Evolutionary conservation across 176 grass and related monocot species (phyloP).

Genomic region (Hyparrhenia diplandra): DNA sequence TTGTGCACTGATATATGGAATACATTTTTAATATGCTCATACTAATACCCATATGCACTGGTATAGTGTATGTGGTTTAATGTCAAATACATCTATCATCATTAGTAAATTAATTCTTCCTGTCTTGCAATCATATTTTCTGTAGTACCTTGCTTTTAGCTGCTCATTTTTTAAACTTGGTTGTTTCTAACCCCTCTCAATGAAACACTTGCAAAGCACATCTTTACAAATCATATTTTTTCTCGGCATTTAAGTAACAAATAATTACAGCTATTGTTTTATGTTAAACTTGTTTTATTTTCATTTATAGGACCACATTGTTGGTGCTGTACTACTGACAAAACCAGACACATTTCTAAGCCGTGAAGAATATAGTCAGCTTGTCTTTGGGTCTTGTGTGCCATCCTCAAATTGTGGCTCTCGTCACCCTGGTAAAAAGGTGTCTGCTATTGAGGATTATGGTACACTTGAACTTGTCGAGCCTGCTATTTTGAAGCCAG

Average conservation of each 20-base stretch:
- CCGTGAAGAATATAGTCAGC: constrained; percentile 87
- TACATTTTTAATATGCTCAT: constrained; percentile 3
- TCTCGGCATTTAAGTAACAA: background rate
- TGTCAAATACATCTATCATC: too few relatives aligned
- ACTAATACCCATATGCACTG: background rate
- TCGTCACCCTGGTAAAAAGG: constrained; percentile 48
- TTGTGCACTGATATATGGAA: background rate
- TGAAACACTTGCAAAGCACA: background rate
- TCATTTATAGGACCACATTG: constrained; percentile 74
- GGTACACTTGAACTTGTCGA: constrained; percentile 41
- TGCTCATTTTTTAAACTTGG: background rate
- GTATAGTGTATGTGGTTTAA: background rate
- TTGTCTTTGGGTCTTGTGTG: constrained; percentile 67
- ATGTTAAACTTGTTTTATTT: background rate
- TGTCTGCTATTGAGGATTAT: constrained; percentile 43
- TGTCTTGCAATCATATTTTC: too few relatives aligned
- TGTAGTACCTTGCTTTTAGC: background rate
- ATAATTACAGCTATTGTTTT: background rate
- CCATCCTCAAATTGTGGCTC: constrained; percentile 29
- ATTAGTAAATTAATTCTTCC: too few relatives aligned
- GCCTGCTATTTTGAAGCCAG: constrained; percentile 71
- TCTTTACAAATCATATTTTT: background rate
- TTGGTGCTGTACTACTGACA: constrained; percentile 92
- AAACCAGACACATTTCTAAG: constrained; percentile 68
- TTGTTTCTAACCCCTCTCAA: background rate